A percentile compares a stretch with the other conserved stretches of the same genome.
phyloP scores from a whole-genome alignment of 2,329 filamentous ascomycete species.

The Fusarium buharicum region DNA sequence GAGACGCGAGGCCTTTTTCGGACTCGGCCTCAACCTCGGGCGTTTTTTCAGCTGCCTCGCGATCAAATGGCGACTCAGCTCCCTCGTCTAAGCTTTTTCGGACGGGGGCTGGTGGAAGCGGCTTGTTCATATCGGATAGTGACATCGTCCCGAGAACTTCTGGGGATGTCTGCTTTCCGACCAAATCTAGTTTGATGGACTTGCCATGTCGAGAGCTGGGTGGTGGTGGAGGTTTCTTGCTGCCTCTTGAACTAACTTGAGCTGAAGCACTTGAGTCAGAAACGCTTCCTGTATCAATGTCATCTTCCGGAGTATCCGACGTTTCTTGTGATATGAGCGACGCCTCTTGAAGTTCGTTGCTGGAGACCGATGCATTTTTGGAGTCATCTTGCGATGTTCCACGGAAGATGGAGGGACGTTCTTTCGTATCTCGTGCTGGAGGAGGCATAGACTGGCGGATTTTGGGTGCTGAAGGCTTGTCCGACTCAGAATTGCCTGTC shows the following conservation, averaged over 20 bases:
- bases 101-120: slow-evolving; percentile 65
- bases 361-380: slow-evolving; percentile 15
- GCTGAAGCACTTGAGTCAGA: slow-evolving; percentile 47
- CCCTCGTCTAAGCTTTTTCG: slow-evolving; percentile 60
- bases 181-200: slow-evolving; percentile 66
- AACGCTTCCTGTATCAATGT: slow-evolving; percentile 33
- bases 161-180: slow-evolving; percentile 45
- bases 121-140: slow-evolving; percentile 57
- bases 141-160: slow-evolving; percentile 35
- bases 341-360: slow-evolving; percentile 34
- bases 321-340: slow-evolving; percentile 37
- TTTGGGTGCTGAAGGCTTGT: slow-evolving; percentile 13
- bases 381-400: slow-evolving; percentile 30
- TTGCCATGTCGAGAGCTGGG: slow-evolving; percentile 81
- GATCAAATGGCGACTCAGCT: slow-evolving; percentile 63
- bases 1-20: slow-evolving; percentile 46
- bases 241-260: slow-evolving; percentile 50
- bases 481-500: slow-evolving; percentile 69
- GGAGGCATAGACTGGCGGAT: slow-evolving; percentile 22
- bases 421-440: slow-evolving; percentile 11
- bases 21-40: slow-evolving; percentile 55
- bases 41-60: slow-evolving; percentile 62
- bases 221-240: slow-evolving; percentile 75
- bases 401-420: slow-evolving; percentile 33
- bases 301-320: slow-evolving; percentile 40